Conservation (phyloP, 495 filamentous ascomycete species). For the Penicillium pulvis region DNA sequence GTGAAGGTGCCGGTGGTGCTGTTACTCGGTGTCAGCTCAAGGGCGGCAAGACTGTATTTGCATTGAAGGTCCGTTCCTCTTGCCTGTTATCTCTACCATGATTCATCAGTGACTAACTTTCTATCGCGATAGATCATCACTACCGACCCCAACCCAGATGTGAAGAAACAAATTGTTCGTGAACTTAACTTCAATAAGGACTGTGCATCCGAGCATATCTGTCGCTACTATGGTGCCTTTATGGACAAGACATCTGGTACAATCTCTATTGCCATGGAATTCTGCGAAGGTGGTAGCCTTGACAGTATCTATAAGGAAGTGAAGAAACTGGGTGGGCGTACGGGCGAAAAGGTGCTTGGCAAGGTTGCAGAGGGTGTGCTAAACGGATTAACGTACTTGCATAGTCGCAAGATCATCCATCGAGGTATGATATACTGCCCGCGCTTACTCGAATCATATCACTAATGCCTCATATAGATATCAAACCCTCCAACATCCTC, state of each 20-base stretch:
- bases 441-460: background rate
- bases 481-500: conserved; percentile 97
- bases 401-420: conserved; percentile 95
- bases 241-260: conserved; percentile 90
- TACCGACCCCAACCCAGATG: conserved; percentile 93
- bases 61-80: conserved; percentile 74
- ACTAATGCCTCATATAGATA: conserved; percentile 55
- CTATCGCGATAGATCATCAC: conserved; percentile 76
- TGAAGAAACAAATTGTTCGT: conserved; percentile 95
- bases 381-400: conserved; percentile 93
- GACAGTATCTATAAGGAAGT: conserved; percentile 97
- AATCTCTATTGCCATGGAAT: conserved; percentile 98
- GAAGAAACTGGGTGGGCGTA: conserved; percentile 89
- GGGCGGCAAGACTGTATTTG: conserved; percentile 92
- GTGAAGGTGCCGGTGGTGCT: conserved; percentile 93
- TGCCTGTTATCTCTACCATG: background rate
- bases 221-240: conserved; percentile 95
- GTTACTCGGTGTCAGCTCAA: conserved; percentile 88
- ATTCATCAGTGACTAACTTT: conserved; percentile 6
- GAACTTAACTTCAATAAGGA: conserved; percentile 97
- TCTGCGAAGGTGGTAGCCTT: conserved; percentile 93
- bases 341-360: conserved; percentile 96
- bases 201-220: conserved; percentile 91
- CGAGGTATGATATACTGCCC: conserved; percentile 53
- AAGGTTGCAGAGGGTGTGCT: conserved; percentile 96